Evolutionary conservation across 148 eudicot species (phyloP).

Genomic region (Suaeda aralocaspica): DNA sequence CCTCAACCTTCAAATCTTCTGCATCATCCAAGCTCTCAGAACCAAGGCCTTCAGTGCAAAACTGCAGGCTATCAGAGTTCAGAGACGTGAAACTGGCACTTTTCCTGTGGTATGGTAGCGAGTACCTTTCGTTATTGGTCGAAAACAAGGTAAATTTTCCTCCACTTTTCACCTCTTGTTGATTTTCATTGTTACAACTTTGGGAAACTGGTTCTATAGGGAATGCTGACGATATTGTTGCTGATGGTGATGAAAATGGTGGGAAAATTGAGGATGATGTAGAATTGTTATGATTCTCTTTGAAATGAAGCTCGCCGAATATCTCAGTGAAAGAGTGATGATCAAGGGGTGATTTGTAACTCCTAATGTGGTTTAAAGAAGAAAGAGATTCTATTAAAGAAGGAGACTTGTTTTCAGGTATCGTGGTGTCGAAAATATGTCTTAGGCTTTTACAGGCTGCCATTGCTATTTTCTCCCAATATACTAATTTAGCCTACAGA

Average conservation of each 20-base stretch:
- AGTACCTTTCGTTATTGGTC: conserved; percentile 7
- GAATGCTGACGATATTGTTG: background rate
- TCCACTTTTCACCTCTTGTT: conserved; percentile 15
- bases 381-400: conserved; percentile 41
- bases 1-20: conserved; percentile 40
- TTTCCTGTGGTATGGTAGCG: conserved; percentile 29
- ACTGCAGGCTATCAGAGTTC: conserved; percentile 60
- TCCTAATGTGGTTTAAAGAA: conserved; percentile 43
- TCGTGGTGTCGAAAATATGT: conserved; percentile 58
- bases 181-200: background rate
- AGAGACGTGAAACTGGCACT: conserved; percentile 53
- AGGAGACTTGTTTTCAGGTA: conserved; percentile 40
- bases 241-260: conserved; percentile 21
- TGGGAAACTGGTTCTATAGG: background rate
- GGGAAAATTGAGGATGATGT: conserved; percentile 3
- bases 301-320: conserved; percentile 62
- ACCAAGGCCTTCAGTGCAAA: conserved; percentile 91
- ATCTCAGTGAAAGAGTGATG: conserved; percentile 60
- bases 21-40: conserved; percentile 69
- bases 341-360: conserved; percentile 33
- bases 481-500: conserved; percentile 3
- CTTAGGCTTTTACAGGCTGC: conserved; percentile 66
- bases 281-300: conserved; percentile 24
- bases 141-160: conserved; percentile 7
- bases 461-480: conserved; percentile 30